Conservation (phyloP, 305 asterid species). For the Solanum chacoense region DNA sequence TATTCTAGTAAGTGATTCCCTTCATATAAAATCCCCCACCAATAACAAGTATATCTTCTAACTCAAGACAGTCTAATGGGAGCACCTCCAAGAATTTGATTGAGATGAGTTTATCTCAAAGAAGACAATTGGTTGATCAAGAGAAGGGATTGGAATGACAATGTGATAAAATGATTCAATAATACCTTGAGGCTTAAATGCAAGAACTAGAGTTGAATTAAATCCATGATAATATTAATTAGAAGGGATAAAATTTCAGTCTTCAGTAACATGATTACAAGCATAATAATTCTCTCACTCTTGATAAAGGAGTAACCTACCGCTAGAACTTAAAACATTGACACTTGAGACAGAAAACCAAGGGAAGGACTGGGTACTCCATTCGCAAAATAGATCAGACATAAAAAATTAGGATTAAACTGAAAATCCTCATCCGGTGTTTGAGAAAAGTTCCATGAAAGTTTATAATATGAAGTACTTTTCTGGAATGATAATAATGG, state of each 20-base stretch:
- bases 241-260: neutral
- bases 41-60: neutral
- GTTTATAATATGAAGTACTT: neutral
- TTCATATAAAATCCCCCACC: neutral
- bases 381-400: fast-evolving
- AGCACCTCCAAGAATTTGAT: neutral
- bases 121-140: neutral
- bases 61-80: neutral
- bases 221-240: neutral
- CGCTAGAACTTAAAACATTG: neutral
- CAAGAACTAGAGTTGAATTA: neutral
- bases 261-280: neutral
- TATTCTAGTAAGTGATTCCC: neutral
- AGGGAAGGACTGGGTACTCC: neutral
- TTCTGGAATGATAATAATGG: neutral
- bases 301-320: neutral
- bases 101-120: neutral
- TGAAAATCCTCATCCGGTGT: neutral
- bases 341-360: neutral
- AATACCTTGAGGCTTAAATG: neutral
- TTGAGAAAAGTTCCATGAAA: neutral
- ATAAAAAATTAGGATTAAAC: neutral
- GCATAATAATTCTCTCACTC: neutral
- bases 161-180: neutral
- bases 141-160: neutral